Base-by-base conservation (phyloP, 495 filamentous ascomycete genomes). In the Viridothelium virens region DNA sequence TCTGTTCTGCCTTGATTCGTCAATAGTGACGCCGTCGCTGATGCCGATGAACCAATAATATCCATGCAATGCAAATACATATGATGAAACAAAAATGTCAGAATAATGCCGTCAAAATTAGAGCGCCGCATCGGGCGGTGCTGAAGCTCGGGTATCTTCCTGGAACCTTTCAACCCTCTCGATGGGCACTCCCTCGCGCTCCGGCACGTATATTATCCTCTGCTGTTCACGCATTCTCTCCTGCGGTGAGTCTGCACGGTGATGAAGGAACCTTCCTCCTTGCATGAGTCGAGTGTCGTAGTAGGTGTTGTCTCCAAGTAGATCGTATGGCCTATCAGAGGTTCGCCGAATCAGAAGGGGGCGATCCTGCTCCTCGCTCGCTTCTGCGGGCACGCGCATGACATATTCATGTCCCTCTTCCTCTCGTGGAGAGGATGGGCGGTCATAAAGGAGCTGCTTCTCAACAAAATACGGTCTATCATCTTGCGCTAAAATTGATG, bases 61-160 rank as follows among this genome's bases (percentile, higher is more conserved):
- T 11, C 53, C 53, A 59, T 18, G 31, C 53, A 59, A 59, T 59
- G 53, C 53, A 59, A n/a, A 36, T 59, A 2, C 53, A 59, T 36
- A 53, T 34, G 9, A 34, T 59, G 53, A 59, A 36, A 18, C 14
- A 18, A 14, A 53, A 53, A 46, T 46, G 41, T 46, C 14, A 16
- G 41, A 16, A 18, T 18, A 53, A 53, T 53, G 12, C 16, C 9
- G 9, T 36, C 36, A 1, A 18, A 59, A 59, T n/a, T 36, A 59
- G 31, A 33, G 5, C 3, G 25, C 5, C 33, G 18, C 31, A 33
- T 59, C 18, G 36, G 53, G 53, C 31, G 53, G 53, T 2, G 36
- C 53, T 10, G 53, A 59, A 59, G 53, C 7, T 36, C 53, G 7
- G 7, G 31, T 9, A 7, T 59, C 53, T 36, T 59, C 53, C 18